Evolutionary conservation across 23 red algal genomes (phyloP), one percentile per base, ranked within the genome.

Genomic region (Pyropia haitanensis): DNA sequence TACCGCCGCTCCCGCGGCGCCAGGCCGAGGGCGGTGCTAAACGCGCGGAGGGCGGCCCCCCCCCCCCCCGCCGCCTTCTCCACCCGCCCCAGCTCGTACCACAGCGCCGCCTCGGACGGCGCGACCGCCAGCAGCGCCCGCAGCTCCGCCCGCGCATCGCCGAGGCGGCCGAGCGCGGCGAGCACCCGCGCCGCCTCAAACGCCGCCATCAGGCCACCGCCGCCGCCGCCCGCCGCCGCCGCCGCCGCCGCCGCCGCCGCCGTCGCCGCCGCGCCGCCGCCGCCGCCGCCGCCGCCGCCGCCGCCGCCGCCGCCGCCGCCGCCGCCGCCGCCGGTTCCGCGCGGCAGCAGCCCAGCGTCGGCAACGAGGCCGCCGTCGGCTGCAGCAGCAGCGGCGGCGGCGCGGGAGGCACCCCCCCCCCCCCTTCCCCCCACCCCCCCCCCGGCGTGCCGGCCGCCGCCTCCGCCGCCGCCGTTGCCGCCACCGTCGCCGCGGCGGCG

Each of bases 1-100:
- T 91, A 98, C 61, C 79, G 77, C 30, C 84, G 79, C 21, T 88
- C 81, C 58, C 87, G 85, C n/a, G 94, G 94, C 50, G 91, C 94
- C 52, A 98, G 65, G 57, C 91, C 94, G 33, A 98, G 69, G 26
- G 94, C 86, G 23, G 65, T 70, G 53, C 61, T 77, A 34, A 91
- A 70, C 21, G 63, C 27, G 18, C 73, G 85, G 53, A 86, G 18
- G 3, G 85, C 94, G 2, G 71, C 70, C 28, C 80, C 70, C 10
- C 33, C 58, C 51, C 79, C 77, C 31, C 94, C 94, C 39, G 70
- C 64, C 49, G 56, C 56, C 70, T 90, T 67, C 13, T 60, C 74
- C 18, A 98, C 69, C 25, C 61, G 28, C 33, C 94, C 83, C 49
- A 98, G 70, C 56, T 91, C 69, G 62, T 88, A 91, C 69, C 80